Percentiles rank a stretch among this genome's conserved stretches.
phyloP scores from a whole-genome alignment of 1,284 basidiomycete species.

The Coriolopsis trogii region DNA sequence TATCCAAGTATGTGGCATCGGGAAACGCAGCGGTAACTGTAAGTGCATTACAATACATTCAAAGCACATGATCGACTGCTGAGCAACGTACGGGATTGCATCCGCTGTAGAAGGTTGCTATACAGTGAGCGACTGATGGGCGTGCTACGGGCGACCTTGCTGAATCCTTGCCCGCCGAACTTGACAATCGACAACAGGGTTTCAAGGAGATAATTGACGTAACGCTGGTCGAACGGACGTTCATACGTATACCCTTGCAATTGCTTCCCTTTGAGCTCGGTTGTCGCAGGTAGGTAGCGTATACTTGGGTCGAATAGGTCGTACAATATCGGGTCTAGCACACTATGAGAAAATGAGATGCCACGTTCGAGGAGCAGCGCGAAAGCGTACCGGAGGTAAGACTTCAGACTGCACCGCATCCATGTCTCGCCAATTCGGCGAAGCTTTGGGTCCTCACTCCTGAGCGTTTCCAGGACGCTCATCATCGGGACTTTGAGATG shows the following conservation, averaged over 20 bases:
- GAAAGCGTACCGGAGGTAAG: conserved; percentile 77
- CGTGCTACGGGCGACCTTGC: conserved; percentile 66
- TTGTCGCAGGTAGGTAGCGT: conserved; percentile 48
- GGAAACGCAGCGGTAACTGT: conserved; percentile 53
- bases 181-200: conserved; percentile 78
- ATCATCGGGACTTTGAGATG: conserved; percentile 85
- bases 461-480: conserved; percentile 83
- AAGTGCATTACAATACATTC: too few relatives aligned
- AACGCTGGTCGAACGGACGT: conserved; percentile 77
- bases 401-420: conserved; percentile 93
- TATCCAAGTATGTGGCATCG: conserved; percentile 75
- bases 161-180: conserved; percentile 89
- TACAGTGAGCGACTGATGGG: conserved; percentile 65
- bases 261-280: conserved; percentile 65
- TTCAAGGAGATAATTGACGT: conserved; percentile 72
- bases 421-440: conserved; percentile 88
- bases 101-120: conserved; percentile 57
- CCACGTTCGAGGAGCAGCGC: conserved; percentile 1
- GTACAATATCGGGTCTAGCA: conserved; percentile 86
- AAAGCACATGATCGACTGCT: too few relatives aligned
- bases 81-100: conserved; percentile 54
- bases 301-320: conserved; percentile 77
- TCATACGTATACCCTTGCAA: conserved; percentile 71
- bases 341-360: conserved; percentile 43
- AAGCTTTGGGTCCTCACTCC: conserved; percentile 71